Percentiles rank a stretch among this genome's conserved stretches.
Conservation (phyloP, 148 eudicot species). For the Fagopyrum homotropicum region DNA sequence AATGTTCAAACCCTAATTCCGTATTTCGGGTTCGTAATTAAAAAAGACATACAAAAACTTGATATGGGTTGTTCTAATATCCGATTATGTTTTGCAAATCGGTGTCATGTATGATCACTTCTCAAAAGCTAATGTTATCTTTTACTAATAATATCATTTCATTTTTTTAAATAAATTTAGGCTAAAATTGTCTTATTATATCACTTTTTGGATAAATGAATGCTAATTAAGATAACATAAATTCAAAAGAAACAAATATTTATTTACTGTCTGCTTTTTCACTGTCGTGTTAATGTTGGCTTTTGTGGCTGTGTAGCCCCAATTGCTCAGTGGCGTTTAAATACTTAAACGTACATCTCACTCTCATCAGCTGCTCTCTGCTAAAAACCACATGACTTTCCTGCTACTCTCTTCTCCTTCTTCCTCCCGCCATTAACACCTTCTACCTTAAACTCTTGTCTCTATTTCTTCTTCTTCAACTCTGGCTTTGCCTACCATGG, state of each 20-base stretch:
- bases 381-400: not conserved
- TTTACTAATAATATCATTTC: too few species aligned
- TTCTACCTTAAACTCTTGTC: not conserved
- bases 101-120: too few species aligned
- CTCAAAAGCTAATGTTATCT: too few species aligned
- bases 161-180: too few species aligned
- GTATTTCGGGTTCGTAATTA: too few species aligned
- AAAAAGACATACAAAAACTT: too few species aligned
- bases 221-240: not conserved
- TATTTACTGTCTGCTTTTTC: not conserved
- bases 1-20: too few species aligned
- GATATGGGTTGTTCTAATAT: too few species aligned
- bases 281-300: not conserved
- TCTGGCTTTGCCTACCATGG: conserved; percentile 91
- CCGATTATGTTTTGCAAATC: too few species aligned
- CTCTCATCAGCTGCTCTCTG: not conserved
- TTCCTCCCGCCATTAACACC: not conserved
- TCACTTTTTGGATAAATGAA: too few species aligned
- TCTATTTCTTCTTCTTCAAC: not conserved
- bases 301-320: not conserved
- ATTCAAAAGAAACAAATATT: not conserved
- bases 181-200: too few species aligned
- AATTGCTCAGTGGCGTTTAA: not conserved
- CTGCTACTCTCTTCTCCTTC: not conserved
- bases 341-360: not conserved